Percentiles rank a stretch among this genome's conserved stretches.
phyloP scores from a whole-genome alignment of 2,329 filamentous ascomycete genomes.

The Colletotrichum somersetense region DNA sequence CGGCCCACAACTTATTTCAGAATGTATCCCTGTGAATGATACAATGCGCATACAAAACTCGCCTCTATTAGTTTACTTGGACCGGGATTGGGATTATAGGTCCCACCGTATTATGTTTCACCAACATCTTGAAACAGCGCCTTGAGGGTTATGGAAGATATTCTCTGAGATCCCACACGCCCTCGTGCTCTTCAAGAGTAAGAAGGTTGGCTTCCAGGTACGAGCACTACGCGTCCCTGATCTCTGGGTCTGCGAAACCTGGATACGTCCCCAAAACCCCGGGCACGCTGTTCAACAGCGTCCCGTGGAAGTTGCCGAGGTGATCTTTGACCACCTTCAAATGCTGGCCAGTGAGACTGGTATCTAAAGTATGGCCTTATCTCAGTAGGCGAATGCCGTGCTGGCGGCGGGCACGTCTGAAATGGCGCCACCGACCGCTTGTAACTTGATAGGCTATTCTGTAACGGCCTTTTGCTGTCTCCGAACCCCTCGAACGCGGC shows the following conservation, averaged over 20 bases:
- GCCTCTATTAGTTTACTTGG: too few species aligned
- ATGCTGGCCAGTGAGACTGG: constrained; percentile 64
- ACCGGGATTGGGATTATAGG: background rate
- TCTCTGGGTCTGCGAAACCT: constrained; percentile 69
- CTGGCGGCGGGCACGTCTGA: constrained; percentile 62
- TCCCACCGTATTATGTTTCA: background rate
- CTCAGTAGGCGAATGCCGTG: constrained; percentile 67
- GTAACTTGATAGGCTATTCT: constrained; percentile 68
- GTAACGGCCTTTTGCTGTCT: constrained; percentile 57
- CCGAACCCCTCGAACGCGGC: constrained; percentile 62
- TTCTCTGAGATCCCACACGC: constrained; percentile 63
- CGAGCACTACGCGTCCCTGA: constrained; percentile 57
- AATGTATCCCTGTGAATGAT: background rate
- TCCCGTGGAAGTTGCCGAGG: constrained; percentile 4
- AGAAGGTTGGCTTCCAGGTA: constrained; percentile 69
- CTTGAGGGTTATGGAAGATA: constrained; percentile 71
- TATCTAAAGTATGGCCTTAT: constrained; percentile 65
- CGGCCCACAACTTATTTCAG: background rate
- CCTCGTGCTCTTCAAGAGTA: constrained; percentile 62
- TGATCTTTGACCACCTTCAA: constrained; percentile 48
- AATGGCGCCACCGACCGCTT: constrained; percentile 65
- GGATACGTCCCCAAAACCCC: constrained; percentile 63
- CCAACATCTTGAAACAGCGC: constrained; percentile 48
- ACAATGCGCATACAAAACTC: background rate
- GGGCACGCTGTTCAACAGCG: background rate